phyloP scores from a whole-genome alignment of 1,284 basidiomycete genomes.

The Marasmius oreades region DNA sequence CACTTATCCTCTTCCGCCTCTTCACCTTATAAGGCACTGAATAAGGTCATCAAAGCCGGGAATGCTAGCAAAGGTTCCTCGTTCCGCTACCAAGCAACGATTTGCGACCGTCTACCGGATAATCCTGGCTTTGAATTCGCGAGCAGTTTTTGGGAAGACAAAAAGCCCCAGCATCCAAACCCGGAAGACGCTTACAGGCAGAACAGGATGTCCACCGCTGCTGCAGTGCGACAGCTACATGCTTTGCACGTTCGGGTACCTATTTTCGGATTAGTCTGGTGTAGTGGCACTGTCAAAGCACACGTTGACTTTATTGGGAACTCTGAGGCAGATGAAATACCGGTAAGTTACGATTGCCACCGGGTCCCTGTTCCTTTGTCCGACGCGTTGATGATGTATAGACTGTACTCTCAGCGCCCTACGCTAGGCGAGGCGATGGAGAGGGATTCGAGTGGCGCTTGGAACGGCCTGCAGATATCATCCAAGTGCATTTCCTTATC shows the following conservation, averaged over 20 bases:
- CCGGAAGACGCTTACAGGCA: slow-evolving; percentile 54
- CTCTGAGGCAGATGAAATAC: slow-evolving; percentile 25
- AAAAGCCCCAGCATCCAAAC: slow-evolving; percentile 47
- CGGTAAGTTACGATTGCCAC: slow-evolving; percentile 23
- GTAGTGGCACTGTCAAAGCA: slow-evolving; percentile 46
- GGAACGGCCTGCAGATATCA: slow-evolving; percentile 39
- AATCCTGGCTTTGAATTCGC: slow-evolving; percentile 47
- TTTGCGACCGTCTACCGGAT: slow-evolving; percentile 41
- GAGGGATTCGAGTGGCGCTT: slow-evolving; percentile 49
- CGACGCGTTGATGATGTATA: slow-evolving; percentile 17
- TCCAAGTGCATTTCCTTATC: slow-evolving; percentile 50
- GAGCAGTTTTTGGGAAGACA: slow-evolving; percentile 56
- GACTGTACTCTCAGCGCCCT: slow-evolving; percentile 50
- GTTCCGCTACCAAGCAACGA: slow-evolving; percentile 51
- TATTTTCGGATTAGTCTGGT: slow-evolving; percentile 53
- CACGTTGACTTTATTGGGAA: slow-evolving; percentile 52
- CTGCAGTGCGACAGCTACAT: slow-evolving; percentile 46
- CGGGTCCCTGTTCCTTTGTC: slow-evolving; percentile 3
- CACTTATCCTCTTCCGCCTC: slow-evolving; percentile 36
- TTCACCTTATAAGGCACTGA: slow-evolving; percentile 46
- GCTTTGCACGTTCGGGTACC: slow-evolving; percentile 43
- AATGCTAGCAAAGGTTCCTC: slow-evolving; percentile 37
- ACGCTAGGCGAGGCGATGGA: slow-evolving; percentile 26
- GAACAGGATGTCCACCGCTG: slow-evolving; percentile 53
- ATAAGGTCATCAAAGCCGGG: slow-evolving; percentile 32